Conservation (phyloP, 2,329 filamentous ascomycete species). For the Cladosporium sp. region DNA sequence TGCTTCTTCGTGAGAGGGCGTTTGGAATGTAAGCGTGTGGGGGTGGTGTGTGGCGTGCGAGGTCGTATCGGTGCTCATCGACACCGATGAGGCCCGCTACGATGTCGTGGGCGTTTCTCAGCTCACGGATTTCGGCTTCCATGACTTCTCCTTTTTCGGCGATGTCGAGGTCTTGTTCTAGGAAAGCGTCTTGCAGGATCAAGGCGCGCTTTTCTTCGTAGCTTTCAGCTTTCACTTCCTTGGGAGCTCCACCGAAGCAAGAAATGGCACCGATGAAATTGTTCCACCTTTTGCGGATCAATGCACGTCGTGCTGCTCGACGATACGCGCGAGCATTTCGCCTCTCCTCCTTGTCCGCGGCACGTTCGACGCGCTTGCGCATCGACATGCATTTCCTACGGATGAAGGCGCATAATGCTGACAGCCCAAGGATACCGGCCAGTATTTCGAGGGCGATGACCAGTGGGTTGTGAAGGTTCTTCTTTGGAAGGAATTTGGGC, state of each 20-base stretch:
- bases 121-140: constrained; percentile 46
- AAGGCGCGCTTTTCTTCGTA: constrained; percentile 50
- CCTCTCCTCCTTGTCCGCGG: constrained; percentile 52
- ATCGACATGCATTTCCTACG: constrained; percentile 46
- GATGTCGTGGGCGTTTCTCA: constrained; percentile 49
- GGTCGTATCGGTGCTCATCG: constrained; percentile 29
- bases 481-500: constrained; percentile 4
- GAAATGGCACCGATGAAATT: constrained; percentile 26
- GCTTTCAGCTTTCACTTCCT: constrained; percentile 35
- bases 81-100: constrained; percentile 35
- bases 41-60: constrained; percentile 21
- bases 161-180: constrained; percentile 37
- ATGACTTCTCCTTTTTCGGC: constrained; percentile 39
- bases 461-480: constrained; percentile 7
- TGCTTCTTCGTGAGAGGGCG: constrained; percentile 30
- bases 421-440: constrained; percentile 40
- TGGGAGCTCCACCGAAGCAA: constrained; percentile 27
- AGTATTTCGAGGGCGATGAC: constrained; percentile 40
- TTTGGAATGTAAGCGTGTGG: constrained; percentile 23
- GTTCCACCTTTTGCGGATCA: constrained; percentile 48
- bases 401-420: constrained; percentile 41
- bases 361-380: constrained; percentile 48
- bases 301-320: constrained; percentile 48
- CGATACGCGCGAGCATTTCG: constrained; percentile 48
- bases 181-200: constrained; percentile 37